Percentiles rank a stretch among this genome's conserved stretches.
phyloP scores from a whole-genome alignment of 2,329 filamentous ascomycete species.

The Mycocentrospora acerina region DNA sequence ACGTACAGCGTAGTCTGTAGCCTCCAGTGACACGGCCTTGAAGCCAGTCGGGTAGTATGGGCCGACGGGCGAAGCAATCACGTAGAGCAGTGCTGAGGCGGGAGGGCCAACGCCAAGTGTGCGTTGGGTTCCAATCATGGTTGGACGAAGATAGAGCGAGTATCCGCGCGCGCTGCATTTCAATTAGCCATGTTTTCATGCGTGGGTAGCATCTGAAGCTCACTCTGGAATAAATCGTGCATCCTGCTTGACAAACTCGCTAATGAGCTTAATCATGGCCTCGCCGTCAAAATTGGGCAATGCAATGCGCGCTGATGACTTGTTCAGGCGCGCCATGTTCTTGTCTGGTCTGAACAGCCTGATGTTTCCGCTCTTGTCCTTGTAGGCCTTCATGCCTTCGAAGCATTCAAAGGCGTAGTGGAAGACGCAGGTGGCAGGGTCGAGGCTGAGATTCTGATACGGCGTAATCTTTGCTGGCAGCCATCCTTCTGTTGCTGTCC shows the following conservation, averaged over 20 bases:
- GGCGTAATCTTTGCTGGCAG: constrained; percentile 78
- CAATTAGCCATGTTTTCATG: constrained; percentile 8
- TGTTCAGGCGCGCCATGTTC: constrained; percentile 96
- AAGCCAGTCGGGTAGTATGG: constrained; percentile 98
- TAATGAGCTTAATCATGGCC: constrained; percentile 77
- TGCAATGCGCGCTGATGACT: constrained; percentile 86
- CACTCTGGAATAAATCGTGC: constrained; percentile 84
- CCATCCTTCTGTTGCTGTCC: constrained; percentile 86
- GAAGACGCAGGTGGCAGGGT: constrained; percentile 94
- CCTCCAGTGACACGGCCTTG: constrained; percentile 94
- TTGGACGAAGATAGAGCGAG: constrained; percentile 92
- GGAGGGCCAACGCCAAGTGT: constrained; percentile 93
- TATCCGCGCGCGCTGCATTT: constrained; percentile 67
- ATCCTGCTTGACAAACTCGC: constrained; percentile 77
- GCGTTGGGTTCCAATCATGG: constrained; percentile 94
- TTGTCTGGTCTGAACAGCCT: constrained; percentile 90
- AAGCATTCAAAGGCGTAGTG: constrained; percentile 99
- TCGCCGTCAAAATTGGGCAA: constrained; percentile 80
- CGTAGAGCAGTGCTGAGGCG: constrained; percentile 85
- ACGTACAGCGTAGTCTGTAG: constrained; percentile 93
- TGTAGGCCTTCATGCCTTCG: constrained; percentile 99
- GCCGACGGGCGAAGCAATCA: constrained; percentile 94
- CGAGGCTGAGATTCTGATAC: constrained; percentile 95
- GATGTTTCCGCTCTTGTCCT: constrained; percentile 74
- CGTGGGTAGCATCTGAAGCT: constrained; percentile 27